Evolutionary conservation across 768 basidiomycete genomes (phyloP).

Genomic region (Phylloporus sp.): DNA sequence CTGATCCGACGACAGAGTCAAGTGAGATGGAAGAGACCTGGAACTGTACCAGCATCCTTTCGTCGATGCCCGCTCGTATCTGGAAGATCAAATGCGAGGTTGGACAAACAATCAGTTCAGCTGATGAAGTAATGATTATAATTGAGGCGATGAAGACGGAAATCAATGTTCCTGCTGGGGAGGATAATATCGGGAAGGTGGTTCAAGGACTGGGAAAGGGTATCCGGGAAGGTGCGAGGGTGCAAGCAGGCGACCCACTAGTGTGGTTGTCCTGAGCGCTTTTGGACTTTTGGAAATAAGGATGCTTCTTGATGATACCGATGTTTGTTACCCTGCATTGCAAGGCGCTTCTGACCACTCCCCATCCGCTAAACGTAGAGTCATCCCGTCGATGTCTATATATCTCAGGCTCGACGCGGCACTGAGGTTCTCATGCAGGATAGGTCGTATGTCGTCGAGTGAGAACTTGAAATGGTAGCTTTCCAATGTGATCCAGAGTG

Average conservation of each 20-base stretch:
- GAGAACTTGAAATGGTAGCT: background rate
- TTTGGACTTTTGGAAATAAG: background rate
- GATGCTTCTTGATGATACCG: background rate
- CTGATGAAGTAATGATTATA: constrained; percentile 43
- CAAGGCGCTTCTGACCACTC: constrained; percentile 2
- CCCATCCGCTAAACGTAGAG: background rate
- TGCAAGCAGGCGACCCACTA: constrained; percentile 22
- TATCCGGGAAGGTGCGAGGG: constrained; percentile 40
- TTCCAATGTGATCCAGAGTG: background rate
- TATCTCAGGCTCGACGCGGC: background rate
- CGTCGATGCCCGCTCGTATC: constrained; percentile 43
- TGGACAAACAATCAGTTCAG: constrained; percentile 40
- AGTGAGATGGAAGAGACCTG: background rate
- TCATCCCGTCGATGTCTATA: background rate
- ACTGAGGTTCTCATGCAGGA: constrained; percentile 1
- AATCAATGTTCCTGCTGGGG: constrained; percentile 45
- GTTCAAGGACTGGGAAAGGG: constrained; percentile 40
- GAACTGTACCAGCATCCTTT: constrained; percentile 12
- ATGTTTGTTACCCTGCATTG: background rate
- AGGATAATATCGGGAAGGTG: constrained; percentile 37
- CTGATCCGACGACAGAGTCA: constrained; percentile 1
- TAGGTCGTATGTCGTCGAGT: background rate
- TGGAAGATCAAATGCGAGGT: constrained; percentile 47
- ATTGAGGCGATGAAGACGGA: constrained; percentile 70
- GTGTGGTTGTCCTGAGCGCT: constrained; percentile 28